Base-by-base conservation (phyloP, 257 asterid species). In the Jaltomata sinuosa region DNA sequence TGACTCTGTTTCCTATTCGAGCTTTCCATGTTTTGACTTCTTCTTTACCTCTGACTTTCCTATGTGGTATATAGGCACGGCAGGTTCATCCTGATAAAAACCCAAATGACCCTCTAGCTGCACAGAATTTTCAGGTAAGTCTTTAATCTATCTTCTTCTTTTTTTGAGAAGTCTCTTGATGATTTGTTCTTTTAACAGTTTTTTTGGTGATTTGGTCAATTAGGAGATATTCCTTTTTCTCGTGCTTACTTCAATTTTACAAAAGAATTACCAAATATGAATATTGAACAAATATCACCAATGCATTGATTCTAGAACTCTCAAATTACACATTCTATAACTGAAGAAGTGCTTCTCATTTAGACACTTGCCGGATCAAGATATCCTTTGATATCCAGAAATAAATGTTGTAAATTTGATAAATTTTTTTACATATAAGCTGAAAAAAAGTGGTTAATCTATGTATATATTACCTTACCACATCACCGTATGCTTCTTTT, bases 21-120 rank as follows among this genome's bases (percentile, higher is more conserved):
- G 62, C 64, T 77, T 50, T 77, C 82, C 82, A 49, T 77, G 82
- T 9, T 45, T 27, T 18, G 12, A 9, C 82, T 77, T 29, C 29
- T 77, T 45, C 25, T 77, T 64, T 59, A 81, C 65, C 49, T 32
- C 68, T 83, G 19, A 31, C 61, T 68, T 9, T 8, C 34, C 45
- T 65, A 15, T 18, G 47, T 83, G 85, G 80, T 87, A 91, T 87
- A 91, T 87, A 97, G 99, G 99, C 99, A 29, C 92, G 98, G 59
- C 97, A 97, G 89, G 99, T 97, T 87, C 99, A 97, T 89, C 99
- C 99, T 29, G 99, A 97, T 88, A 97, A 97, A 91, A 97, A 97
- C 86, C 98, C 98, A 11, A 97, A 97, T 62, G 97, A 97, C 89
- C 99, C 99, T 82, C 87, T 80, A 90, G 98, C 99, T 65, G 99